Evolutionary conservation across 768 basidiomycete genomes (phyloP), one percentile per base, ranked within the genome.

Genomic region (Phylloporus sp.): DNA sequence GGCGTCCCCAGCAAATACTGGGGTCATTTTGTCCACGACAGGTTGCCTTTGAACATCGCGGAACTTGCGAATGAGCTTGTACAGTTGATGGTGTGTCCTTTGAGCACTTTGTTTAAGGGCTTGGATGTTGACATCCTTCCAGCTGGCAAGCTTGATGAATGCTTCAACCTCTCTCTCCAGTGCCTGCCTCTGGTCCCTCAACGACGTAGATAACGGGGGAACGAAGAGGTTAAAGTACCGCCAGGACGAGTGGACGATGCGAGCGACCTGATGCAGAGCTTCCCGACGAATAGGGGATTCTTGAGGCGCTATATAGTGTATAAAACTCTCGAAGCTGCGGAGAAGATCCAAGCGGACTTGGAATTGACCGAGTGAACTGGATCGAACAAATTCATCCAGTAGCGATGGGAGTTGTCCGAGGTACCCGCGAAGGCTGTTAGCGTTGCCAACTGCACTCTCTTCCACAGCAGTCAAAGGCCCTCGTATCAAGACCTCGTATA

Each of bases 41-140:
- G 93, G 84, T 62, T 89, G 82, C 36, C 84, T 80, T n/a, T 98
- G 73, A 20, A 90, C 64, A 35, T 90, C 86, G n/a, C 92, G 81
- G 72, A 93, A 95, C 70, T 91, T 96, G 42, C 90, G 81, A 49
- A 97, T 79, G 52, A 82, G 77, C 64, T 90, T 91, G 77, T 90
- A 93, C 3, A 99, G 71, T 53, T 94, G 90, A 48, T 82, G 84
- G 63, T 99, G 96, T 2, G 91, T 92, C 58, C 75, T 82, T 49
- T 87, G 82, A 0, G 96, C 93, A 61, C 93, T 96, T 50, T 87
- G 84, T 64, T 86, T 89, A 48, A 99, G 74, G 3, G 96, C 93
- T 53, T 90, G 85, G 9, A 98, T 87, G 58, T 98, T 99, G 61
- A 93, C 72, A 60, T 99, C 96, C 66, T 89, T 96, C 96, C 96